A percentile compares a stretch with the other conserved stretches of the same genome.
phyloP scores from a whole-genome alignment of 2,329 filamentous ascomycete species.

The Verticillium dahliae region DNA sequence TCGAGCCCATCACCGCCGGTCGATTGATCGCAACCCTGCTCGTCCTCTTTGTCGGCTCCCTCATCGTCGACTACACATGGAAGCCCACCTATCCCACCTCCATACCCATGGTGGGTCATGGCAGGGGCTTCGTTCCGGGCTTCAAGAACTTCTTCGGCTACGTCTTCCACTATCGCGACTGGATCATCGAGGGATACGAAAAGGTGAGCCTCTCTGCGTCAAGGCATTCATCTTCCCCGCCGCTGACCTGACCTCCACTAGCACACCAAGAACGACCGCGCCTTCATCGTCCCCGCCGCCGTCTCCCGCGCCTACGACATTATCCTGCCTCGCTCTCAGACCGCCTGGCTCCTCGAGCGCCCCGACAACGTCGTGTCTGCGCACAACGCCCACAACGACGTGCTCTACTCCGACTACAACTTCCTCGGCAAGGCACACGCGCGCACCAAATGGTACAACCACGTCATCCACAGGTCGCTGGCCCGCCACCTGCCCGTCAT shows the following conservation, averaged over 20 bases:
- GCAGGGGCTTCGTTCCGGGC: conserved; percentile 25
- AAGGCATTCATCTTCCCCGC: background rate
- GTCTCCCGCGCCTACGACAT: conserved; percentile 34
- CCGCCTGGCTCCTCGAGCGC: conserved; percentile 39
- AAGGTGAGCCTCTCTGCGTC: conserved; percentile 20
- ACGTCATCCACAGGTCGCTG: conserved; percentile 36
- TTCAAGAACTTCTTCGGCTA: conserved; percentile 33
- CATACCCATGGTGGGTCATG: conserved; percentile 33
- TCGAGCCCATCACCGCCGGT: conserved; percentile 21
- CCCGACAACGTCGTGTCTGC: conserved; percentile 36
- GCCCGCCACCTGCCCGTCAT: conserved; percentile 30
- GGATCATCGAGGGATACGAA: conserved; percentile 35
- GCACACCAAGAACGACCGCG: conserved; percentile 32
- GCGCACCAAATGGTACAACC: conserved; percentile 30
- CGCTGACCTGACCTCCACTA: conserved; percentile 9
- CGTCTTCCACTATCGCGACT: conserved; percentile 27
- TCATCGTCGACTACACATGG: conserved; percentile 29
- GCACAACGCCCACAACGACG: conserved; percentile 30
- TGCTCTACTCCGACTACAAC: conserved; percentile 31
- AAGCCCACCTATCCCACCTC: conserved; percentile 31
- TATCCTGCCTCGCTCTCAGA: conserved; percentile 34
- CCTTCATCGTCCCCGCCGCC: conserved; percentile 35
- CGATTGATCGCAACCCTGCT: conserved; percentile 19
- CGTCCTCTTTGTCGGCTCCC: conserved; percentile 28
- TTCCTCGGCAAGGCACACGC: conserved; percentile 29